phyloP scores from a whole-genome alignment of 2,329 filamentous ascomycete genomes.

The Fusarium sp. region DNA sequence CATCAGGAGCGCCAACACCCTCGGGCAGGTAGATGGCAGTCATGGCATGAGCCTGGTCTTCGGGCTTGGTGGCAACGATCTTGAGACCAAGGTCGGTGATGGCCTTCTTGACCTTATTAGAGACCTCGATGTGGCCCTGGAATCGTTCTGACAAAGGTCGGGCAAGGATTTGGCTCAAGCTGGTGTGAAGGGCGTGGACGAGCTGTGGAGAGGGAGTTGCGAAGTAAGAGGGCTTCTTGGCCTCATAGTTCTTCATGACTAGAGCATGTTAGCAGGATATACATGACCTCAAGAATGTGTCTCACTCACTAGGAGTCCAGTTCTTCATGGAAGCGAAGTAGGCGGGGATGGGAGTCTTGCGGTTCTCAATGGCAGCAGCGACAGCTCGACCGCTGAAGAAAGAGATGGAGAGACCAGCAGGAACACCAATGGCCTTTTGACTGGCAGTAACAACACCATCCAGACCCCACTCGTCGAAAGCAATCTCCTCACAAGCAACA shows the following conservation, averaged over 20 bases:
- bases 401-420: slow-evolving; percentile 91
- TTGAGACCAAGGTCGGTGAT: slow-evolving; percentile 84
- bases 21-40: slow-evolving; percentile 97
- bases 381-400: slow-evolving; percentile 94
- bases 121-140: slow-evolving; percentile 80
- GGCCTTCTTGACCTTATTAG: slow-evolving; percentile 87
- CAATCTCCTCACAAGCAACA: slow-evolving; percentile 94
- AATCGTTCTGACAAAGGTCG: slow-evolving; percentile 85
- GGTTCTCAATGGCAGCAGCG: slow-evolving; percentile 74
- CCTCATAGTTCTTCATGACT: slow-evolving; percentile 99
- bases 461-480: slow-evolving; percentile 93
- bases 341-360: slow-evolving; percentile 83
- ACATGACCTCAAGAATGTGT: no score
- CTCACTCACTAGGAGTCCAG: slow-evolving; percentile 83
- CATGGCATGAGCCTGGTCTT: slow-evolving; percentile 97
- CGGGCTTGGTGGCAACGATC: slow-evolving; percentile 84
- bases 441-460: slow-evolving; percentile 94
- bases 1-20: slow-evolving; percentile 79
- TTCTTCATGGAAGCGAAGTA: slow-evolving; percentile 99
- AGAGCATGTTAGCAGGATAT: slow-evolving; percentile 24
- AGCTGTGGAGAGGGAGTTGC: slow-evolving; percentile 96
- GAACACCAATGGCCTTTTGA: slow-evolving; percentile 96
- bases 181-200: slow-evolving; percentile 90
- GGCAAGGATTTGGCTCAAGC: slow-evolving; percentile 86
- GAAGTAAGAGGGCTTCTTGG: slow-evolving; percentile 97